phyloP scores from a whole-genome alignment of 805 yeast genomes.

The Trichomonascus vanleenenianus region DNA sequence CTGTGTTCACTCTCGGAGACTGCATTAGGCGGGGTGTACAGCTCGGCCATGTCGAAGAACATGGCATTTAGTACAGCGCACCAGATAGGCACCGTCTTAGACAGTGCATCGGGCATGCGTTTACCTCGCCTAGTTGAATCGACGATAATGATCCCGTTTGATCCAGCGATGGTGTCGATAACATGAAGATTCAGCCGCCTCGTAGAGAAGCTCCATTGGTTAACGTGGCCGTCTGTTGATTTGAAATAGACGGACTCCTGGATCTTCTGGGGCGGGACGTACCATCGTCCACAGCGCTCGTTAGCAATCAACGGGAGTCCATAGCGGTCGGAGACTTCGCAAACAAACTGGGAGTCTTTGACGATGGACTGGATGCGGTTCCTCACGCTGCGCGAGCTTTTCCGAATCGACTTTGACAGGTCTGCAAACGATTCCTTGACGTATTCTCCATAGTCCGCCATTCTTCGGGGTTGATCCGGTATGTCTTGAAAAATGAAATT shows the following conservation, averaged over 20 bases:
- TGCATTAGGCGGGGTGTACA: conserved; percentile 43
- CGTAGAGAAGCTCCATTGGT: conserved; percentile 70
- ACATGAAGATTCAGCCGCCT: conserved; percentile 71
- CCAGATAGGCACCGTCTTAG: conserved; percentile 90
- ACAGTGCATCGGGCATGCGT: conserved; percentile 74
- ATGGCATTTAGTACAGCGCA: conserved; percentile 65
- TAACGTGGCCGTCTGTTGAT: conserved; percentile 85
- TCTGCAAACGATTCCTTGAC: conserved; percentile 7
- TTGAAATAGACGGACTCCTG: conserved; percentile 63
- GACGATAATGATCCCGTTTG: conserved; percentile 51
- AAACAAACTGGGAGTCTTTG: conserved; percentile 49
- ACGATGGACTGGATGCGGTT: conserved; percentile 68
- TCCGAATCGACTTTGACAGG: conserved; percentile 36
- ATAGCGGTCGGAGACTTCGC: conserved; percentile 32
- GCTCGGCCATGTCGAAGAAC: conserved; percentile 34
- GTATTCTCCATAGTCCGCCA: background rate
- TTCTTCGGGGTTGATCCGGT: background rate
- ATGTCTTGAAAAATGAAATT: too few species aligned
- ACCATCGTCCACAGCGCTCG: conserved; percentile 87
- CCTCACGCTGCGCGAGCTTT: conserved; percentile 42
- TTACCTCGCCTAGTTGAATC: conserved; percentile 87
- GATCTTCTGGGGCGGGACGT: conserved; percentile 41
- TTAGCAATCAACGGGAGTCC: conserved; percentile 44
- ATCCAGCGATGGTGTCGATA: conserved; percentile 37
- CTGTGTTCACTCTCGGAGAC: conserved; percentile 51